Base-by-base conservation (phyloP, 768 basidiomycete genomes). In the Coprinopsis strossmayeri region DNA sequence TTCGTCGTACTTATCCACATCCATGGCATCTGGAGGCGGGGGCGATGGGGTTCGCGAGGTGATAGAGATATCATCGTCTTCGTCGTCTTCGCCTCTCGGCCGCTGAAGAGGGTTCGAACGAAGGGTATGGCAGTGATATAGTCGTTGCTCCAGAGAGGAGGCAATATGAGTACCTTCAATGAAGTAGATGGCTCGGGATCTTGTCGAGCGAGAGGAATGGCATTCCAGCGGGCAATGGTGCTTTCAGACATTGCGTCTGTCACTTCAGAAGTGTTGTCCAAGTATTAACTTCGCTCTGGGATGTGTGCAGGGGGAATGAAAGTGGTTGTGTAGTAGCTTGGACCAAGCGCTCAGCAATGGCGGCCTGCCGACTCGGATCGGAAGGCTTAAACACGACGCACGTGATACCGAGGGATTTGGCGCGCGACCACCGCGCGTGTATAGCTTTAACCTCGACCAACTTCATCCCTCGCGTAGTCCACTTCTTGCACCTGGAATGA, bases 41-140 rank as follows among this genome's bases (percentile, higher is more conserved):
- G 89, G 87, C n/a, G 89, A 91, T 9, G 89, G 87, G 0, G 82
- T 76, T 28, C 84, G 78, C 51, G 90, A 91, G 53, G 81, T 73
- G 41, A 91, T 65, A 17, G 87, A 87, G 40, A 87, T 64, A 55
- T 85, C 67, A 60, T 88, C 86, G 46, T 79, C 77, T 3, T 50
- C 77, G 26, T 74, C 77, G 52, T 77, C 74, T 35, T 81, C 77
- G 15, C 68, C 65, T 62, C 79, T 77, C 62, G 74, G 61, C 62
- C 84, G 85, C 88, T 90, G 74, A 72, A 70, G 60, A 61, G 64
- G 58, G 61, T 58, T 66, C 64, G 65, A 62, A 42, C 25, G 26
- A 38, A 62, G 66, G 68, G 64, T 68, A 74, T 70, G 75, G 78
- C 68, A 81, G 81, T 77, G 76, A 71, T 70, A 39, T 42, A 53